Evolutionary conservation across 164 flowering plant species (phyloP).

Genomic region (Santalum album): DNA sequence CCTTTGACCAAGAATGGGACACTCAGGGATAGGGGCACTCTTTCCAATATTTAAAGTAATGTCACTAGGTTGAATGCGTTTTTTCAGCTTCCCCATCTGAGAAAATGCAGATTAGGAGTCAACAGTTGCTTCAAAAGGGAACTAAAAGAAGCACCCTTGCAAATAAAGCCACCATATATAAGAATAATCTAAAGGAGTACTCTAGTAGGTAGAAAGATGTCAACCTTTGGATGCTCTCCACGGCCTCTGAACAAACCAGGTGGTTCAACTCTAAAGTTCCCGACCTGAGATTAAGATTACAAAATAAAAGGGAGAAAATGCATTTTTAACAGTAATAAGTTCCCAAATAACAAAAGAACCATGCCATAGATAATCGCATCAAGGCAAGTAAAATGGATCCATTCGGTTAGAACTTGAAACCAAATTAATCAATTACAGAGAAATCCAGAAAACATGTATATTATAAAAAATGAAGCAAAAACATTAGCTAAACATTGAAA

Average conservation of each 20-base stretch:
- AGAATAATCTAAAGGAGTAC: not conserved
- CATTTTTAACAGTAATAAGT: no score
- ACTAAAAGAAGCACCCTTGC: not conserved
- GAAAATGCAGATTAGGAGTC: constrained; percentile 6
- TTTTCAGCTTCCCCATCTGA: constrained; percentile 97
- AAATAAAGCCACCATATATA: not conserved
- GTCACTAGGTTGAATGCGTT: constrained; percentile 78
- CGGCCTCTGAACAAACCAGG: constrained; percentile 99
- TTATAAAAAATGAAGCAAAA: no score
- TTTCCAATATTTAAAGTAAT: constrained; percentile 94
- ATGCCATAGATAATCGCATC: no score
- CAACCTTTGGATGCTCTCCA: constrained; percentile 99
- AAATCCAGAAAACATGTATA: no score
- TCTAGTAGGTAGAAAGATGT: not conserved
- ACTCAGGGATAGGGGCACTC: constrained; percentile 84
- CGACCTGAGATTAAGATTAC: constrained; percentile 94
- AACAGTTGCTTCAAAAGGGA: constrained; percentile 6
- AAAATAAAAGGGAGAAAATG: no score
- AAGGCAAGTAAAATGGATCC: no score
- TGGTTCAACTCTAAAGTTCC: constrained; percentile 98
- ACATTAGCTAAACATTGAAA: no score
- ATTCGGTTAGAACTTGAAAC: no score
- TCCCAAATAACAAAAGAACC: no score
- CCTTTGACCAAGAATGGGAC: constrained; percentile 96
- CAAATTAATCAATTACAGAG: no score